Percentiles rank a stretch among this genome's conserved stretches.
Conservation (phyloP, 345 rosid species). For the Brassica juncea region DNA sequence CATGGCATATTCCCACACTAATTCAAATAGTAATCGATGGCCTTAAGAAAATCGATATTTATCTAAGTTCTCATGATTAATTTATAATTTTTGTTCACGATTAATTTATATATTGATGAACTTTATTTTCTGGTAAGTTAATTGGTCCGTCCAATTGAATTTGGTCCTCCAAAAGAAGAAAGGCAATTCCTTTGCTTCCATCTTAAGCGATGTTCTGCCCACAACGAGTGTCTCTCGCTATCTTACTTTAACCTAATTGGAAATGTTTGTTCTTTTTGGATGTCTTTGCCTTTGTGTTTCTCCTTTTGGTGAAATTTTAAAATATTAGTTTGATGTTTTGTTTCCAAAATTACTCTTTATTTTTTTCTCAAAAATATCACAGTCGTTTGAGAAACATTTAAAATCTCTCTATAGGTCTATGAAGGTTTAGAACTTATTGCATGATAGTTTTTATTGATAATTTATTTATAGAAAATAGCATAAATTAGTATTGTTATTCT, state of each 20-base stretch:
- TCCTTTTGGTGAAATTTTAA: background rate
- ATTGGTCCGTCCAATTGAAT: conserved; percentile 48
- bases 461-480: background rate
- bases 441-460: background rate
- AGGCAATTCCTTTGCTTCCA: conserved; percentile 58
- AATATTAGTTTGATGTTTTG: background rate
- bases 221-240: conserved; percentile 44
- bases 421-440: background rate
- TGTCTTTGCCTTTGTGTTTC: conserved; percentile 29
- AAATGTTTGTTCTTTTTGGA: conserved; percentile 31
- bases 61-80: background rate
- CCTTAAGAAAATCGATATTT: background rate
- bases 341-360: background rate
- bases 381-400: background rate
- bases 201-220: conserved; percentile 62
- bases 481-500: background rate
- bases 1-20: background rate
- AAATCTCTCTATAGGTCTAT: background rate
- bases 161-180: conserved; percentile 47
- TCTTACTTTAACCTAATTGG: conserved; percentile 47
- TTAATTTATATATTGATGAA: conserved; percentile 14
- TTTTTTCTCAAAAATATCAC: background rate
- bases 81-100: background rate
- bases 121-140: background rate
- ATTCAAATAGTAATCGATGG: background rate